phyloP scores from a whole-genome alignment of 768 basidiomycete genomes.

The Pluteus cervinus region DNA sequence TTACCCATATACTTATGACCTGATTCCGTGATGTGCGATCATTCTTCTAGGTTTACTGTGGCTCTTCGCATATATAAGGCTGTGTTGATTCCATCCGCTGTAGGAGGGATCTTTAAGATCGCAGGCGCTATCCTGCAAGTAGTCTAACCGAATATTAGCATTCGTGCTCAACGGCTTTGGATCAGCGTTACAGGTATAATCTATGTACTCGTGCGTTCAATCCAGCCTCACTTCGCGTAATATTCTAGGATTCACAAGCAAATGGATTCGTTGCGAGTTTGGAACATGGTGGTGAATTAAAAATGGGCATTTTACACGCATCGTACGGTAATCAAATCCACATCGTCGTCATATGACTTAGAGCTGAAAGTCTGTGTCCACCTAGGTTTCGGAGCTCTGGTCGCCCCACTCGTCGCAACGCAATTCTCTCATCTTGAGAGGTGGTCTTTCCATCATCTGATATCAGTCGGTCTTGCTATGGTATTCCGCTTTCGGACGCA shows the following conservation, averaged over 20 bases:
- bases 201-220: background rate
- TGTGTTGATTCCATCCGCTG: too few species aligned
- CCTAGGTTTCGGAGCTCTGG: constrained; percentile 65
- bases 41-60: too few species aligned
- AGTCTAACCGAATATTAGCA: too few species aligned
- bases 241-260: constrained; percentile 68
- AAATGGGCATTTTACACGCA: constrained; percentile 68
- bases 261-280: constrained; percentile 64
- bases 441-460: constrained; percentile 79
- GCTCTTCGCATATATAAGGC: too few species aligned
- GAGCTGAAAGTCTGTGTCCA: too few species aligned
- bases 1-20: too few species aligned
- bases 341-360: too few species aligned
- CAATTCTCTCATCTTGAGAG: constrained; percentile 59
- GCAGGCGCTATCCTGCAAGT: too few species aligned
- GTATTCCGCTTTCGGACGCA: constrained; percentile 66
- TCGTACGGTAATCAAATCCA: constrained; percentile 64
- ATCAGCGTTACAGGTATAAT: constrained; percentile 35
- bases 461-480: constrained; percentile 49
- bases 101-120: too few species aligned
- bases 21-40: too few species aligned
- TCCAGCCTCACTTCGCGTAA: constrained; percentile 15
- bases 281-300: constrained; percentile 46
- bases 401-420: constrained; percentile 71
- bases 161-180: constrained; percentile 39